Base-by-base conservation (phyloP, 2,329 filamentous ascomycete genomes). In the Ascochyta pisi region DNA sequence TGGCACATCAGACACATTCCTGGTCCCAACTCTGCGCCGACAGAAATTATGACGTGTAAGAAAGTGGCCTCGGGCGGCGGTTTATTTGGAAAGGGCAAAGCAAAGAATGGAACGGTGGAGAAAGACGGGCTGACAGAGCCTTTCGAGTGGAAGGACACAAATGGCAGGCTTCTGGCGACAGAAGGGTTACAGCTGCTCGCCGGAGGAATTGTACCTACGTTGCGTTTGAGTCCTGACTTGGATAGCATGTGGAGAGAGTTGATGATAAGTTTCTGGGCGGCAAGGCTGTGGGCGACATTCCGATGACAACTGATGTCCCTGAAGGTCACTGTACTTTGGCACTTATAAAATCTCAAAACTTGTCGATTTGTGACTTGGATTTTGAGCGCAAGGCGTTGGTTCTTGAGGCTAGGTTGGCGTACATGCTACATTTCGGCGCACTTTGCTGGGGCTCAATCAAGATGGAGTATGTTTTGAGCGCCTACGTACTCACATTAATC, bases 161-260 rank as follows among this genome's bases (percentile, higher is more conserved):
- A 35, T 33, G 64, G 64, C 10, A 56, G 29, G 19, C 48, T 64
- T 1, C 16, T 67, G 15, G 64, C 62, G n/a, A 64, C 57, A 1
- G 62, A 65, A 52, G 38, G 37, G 13, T 33, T 66, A 22, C 57
- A 50, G 43, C 37, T 57, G 12, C 33, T 44, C 4, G 34, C 39
- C 15, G 60, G 49, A 7, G 56, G 52, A 4, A 45, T 65, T 3
- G 54, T 66, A 23, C 60, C 64, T 12, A 54, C 46, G 23, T 22
- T 65, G 43, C 62, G 62, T 40, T 39, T 67, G 49, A 50, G 35
- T 12, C 24, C 46, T 31, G 55, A 55, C 6, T 31, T 67, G 40
- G 63, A 65, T 46, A 57, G 57, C 46, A 60, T 44, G 57, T 67
- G 62, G 64, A 58, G 64, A 24, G 64, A 67, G 54, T 13, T 61